phyloP scores from a whole-genome alignment of 73 alveolate species.

The Breviolum minutum region DNA sequence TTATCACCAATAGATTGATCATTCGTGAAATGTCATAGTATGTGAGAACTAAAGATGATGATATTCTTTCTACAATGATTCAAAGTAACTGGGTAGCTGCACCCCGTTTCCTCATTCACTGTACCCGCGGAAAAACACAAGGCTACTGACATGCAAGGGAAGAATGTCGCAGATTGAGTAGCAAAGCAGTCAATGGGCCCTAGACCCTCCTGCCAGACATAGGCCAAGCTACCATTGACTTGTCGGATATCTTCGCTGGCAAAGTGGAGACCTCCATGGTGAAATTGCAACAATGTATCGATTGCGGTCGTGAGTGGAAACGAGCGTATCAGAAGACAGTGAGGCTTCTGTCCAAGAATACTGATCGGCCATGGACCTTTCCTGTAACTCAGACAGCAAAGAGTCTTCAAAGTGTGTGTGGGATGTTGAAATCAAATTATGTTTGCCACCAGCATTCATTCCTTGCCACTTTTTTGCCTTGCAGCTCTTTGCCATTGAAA shows the following conservation, averaged over 20 bases:
- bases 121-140: no score
- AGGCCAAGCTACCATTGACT: conserved; percentile 96
- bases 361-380: conserved; percentile 90
- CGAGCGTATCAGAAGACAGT: conserved; percentile 95
- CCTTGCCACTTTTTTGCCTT: not conserved
- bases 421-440: not conserved
- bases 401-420: not conserved
- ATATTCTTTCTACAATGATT: not conserved
- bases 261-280: conserved; percentile 89
- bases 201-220: conserved; percentile 20
- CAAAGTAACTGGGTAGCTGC: not conserved
- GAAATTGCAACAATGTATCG: conserved; percentile 93
- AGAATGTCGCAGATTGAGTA: no score
- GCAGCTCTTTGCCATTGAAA: not conserved
- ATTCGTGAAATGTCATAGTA: no score
- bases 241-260: conserved; percentile 88
- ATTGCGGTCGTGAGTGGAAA: conserved; percentile 99
- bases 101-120: not conserved
- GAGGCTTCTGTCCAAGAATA: conserved; percentile 76
- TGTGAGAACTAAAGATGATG: no score
- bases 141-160: no score
- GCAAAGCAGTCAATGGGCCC: not conserved
- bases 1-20: no score
- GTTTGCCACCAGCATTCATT: not conserved
- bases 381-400: conserved; percentile 27